Percentiles rank a stretch among this genome's conserved stretches.
These are phyloP conservation scores for Venturia aucupariae DNA, from an alignment of 2,329 filamentous ascomycete species.

Conservation along the genomic window DNA sequence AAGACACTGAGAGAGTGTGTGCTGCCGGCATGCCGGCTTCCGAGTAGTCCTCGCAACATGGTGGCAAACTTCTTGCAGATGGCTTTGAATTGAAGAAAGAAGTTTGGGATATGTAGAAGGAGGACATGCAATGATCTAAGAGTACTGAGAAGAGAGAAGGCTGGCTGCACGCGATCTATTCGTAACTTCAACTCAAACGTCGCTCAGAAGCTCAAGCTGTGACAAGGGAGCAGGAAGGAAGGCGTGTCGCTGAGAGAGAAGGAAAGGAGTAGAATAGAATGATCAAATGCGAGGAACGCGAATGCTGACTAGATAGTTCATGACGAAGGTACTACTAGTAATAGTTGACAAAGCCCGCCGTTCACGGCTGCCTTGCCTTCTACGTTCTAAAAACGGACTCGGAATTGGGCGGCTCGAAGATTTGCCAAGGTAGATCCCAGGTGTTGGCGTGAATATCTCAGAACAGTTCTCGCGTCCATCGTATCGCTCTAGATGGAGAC, in stretches of 20 bases:
- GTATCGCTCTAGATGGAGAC: too few relatives aligned
- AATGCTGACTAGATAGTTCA: not conserved
- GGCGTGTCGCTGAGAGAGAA: not conserved
- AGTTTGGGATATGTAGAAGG: not conserved
- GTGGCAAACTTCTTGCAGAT: not conserved
- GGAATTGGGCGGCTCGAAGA: not conserved
- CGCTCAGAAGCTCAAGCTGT: not conserved
- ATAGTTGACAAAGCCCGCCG: not conserved
- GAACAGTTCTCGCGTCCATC: not conserved
- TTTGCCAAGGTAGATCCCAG: not conserved
- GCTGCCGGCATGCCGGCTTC: slow-evolving; percentile 27
- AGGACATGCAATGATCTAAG: not conserved
- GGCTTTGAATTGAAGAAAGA: not conserved
- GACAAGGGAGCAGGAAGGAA: not conserved
- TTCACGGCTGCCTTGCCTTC: not conserved
- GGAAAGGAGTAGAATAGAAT: not conserved
- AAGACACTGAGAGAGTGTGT: slow-evolving; percentile 48
- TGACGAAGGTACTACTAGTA: slow-evolving; percentile 3
- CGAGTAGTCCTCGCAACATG: slow-evolving; percentile 11
- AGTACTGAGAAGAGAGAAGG: not conserved
- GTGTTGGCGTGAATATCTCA: not conserved
- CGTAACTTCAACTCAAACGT: not conserved
- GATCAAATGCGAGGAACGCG: not conserved
- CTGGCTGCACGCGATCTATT: not conserved
- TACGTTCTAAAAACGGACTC: not conserved